Base-by-base conservation (phyloP, 1,139 yeast species). In the Hansenula sp. region DNA sequence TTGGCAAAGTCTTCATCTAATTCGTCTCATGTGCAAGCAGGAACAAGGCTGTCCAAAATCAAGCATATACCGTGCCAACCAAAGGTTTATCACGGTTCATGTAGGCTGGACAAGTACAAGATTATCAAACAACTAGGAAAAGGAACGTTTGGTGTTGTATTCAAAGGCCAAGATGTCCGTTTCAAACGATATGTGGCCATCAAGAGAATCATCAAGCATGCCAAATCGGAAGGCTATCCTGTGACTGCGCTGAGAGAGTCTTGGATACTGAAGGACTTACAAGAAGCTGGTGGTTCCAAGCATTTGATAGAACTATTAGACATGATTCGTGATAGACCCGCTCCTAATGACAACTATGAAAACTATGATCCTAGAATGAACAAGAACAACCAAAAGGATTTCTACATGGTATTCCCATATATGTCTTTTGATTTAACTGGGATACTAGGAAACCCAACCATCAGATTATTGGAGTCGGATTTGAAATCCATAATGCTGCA, bases 391-490 rank as follows among this genome's bases (percentile, higher is more conserved):
- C 57, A 42, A 35, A 65, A 54, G 52, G 70, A 52, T 36, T 88
- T 90, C 55, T 91, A 84, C 64, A 90, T 96, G 67, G 96, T 93
- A 5, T 79, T 93, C 36, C 96, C 97, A 0, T 94, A 91, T 59
- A 90, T 93, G 93, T 82, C 90, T 16, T 86, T 90, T 27, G 99
- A 94, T 67, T 72, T 94, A 51, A 90, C 95, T 5, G 99, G 99
- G 3, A 68, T 94, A n/a, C 69, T 94, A 45, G 93, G 86, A 57
- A 93, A 91, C 61, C 93, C 95, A 1, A 68, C 76, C n/a, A 79
- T 91, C 3, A 54, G 65, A 11, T 66, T 93, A 30, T 63, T 74
- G 13, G 70, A 83, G 37, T 66, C 84, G 1, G 91, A 88, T 50
- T 86, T 89, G 51, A 94, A 94, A 63, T 85, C 96, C 60, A 77